Conservation (phyloP, 352 stramenopile species). For the Globisporangium heterothallicum region DNA sequence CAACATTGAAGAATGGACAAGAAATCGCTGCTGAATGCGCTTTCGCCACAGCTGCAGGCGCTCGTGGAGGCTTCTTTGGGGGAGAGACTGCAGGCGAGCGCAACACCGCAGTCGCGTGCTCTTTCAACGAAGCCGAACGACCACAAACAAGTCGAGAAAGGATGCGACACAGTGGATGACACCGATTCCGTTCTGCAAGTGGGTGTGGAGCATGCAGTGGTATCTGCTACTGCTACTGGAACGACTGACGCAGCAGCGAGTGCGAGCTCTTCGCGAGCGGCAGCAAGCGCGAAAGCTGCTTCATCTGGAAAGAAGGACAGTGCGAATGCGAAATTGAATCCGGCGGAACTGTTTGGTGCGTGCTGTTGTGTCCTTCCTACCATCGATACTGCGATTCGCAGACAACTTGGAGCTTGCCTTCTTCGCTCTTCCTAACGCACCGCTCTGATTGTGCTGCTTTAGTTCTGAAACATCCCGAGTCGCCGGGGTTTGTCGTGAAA, state of each 20-base stretch:
- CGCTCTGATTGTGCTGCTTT: not conserved
- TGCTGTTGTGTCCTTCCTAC: too few relatives aligned
- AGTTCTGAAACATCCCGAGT: conserved; percentile 44
- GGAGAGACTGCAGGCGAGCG: conserved; percentile 16
- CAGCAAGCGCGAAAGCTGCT: not conserved
- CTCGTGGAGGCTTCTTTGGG: conserved; percentile 60
- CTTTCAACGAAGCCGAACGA: not conserved
- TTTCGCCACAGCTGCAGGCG: conserved; percentile 61
- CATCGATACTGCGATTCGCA: too few relatives aligned
- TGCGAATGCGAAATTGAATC: conserved; percentile 29
- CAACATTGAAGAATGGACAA: not conserved
- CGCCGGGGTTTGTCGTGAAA: conserved; percentile 51
- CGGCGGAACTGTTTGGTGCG: conserved; percentile 57
- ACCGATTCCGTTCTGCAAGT: too few relatives aligned
- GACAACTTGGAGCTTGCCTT: too few relatives aligned
- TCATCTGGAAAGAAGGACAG: not conserved
- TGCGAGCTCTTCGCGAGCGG: not conserved
- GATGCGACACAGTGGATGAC: too few relatives aligned
- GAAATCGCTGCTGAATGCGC: conserved; percentile 37
- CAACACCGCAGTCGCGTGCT: not conserved
- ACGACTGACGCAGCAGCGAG: too few relatives aligned
- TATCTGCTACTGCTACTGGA: too few relatives aligned
- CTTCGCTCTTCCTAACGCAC: too few relatives aligned
- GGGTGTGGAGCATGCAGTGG: too few relatives aligned
- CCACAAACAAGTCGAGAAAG: not conserved